Conservation (phyloP, 78 protist species). For the Tieghemostelium lacteum region DNA sequence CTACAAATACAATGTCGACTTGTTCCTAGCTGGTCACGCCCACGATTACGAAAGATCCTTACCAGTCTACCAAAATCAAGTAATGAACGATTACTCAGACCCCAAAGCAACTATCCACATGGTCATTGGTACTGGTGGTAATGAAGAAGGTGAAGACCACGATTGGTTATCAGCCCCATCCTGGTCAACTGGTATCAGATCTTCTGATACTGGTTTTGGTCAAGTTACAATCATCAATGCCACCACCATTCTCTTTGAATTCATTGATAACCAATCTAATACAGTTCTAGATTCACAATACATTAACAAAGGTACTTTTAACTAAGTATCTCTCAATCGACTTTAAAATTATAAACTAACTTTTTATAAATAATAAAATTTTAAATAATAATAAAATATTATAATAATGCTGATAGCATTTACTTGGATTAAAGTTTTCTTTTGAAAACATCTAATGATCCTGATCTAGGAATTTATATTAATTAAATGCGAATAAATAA, state of each 20-base stretch:
- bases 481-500: too few relatives aligned
- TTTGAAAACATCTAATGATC: too few relatives aligned
- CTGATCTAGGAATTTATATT: too few relatives aligned
- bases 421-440: too few relatives aligned
- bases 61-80: conserved; percentile 30
- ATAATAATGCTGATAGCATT: too few relatives aligned
- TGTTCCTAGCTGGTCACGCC: conserved; percentile 38
- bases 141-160: conserved; percentile 13
- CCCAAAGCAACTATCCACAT: conserved; percentile 44
- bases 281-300: neutral
- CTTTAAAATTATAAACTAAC: too few relatives aligned
- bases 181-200: conserved; percentile 1
- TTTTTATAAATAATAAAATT: too few relatives aligned
- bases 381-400: too few relatives aligned
- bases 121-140: conserved; percentile 55
- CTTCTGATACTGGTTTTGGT: conserved; percentile 36
- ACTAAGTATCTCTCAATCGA: too few relatives aligned
- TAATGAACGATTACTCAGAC: neutral
- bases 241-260: conserved; percentile 27
- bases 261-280: conserved; percentile 19
- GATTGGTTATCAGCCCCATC: conserved; percentile 14
- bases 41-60: conserved; percentile 24
- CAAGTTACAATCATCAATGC: conserved; percentile 2
- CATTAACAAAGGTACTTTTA: conserved; percentile 41
- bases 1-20: conserved; percentile 42